A percentile compares a stretch with the other conserved stretches of the same genome.
These are phyloP conservation scores for Trichoderma orchidacearum DNA, from an alignment of 495 filamentous ascomycete species.

Conservation along the genomic window DNA sequence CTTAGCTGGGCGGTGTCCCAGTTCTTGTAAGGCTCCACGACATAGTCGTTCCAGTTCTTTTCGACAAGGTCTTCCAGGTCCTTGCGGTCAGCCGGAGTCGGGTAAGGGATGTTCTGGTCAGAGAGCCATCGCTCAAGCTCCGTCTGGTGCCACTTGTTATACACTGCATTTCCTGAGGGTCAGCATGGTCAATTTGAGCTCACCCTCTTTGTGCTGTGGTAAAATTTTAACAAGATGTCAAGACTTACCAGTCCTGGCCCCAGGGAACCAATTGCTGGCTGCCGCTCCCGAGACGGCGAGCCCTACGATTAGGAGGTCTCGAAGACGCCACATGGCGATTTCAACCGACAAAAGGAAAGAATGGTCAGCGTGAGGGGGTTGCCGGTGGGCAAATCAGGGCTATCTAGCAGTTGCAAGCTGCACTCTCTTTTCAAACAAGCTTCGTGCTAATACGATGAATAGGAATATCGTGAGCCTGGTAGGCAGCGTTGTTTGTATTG, in stretches of 20 bases:
- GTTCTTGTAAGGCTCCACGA: slow-evolving; percentile 51
- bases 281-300: background rate
- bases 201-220: background rate
- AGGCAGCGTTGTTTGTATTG: too few species aligned
- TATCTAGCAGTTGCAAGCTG: too few species aligned
- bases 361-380: too few species aligned
- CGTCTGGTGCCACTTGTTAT: slow-evolving; percentile 98
- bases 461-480: too few species aligned
- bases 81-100: slow-evolving; percentile 71
- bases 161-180: slow-evolving; percentile 40
- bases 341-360: background rate
- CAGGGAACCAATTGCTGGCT: slow-evolving; percentile 4
- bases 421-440: too few species aligned
- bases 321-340: slow-evolving; percentile 2
- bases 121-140: slow-evolving; percentile 96
- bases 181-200: background rate
- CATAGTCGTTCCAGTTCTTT: slow-evolving; percentile 68
- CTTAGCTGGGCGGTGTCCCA: slow-evolving; percentile 57
- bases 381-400: too few species aligned
- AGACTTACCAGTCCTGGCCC: slow-evolving; percentile 2
- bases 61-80: slow-evolving; percentile 76
- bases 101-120: slow-evolving; percentile 82
- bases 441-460: too few species aligned
- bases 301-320: background rate
- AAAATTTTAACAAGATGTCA: background rate